Conservation (phyloP, 345 rosid species). For the Hirschfeldia incana region DNA sequence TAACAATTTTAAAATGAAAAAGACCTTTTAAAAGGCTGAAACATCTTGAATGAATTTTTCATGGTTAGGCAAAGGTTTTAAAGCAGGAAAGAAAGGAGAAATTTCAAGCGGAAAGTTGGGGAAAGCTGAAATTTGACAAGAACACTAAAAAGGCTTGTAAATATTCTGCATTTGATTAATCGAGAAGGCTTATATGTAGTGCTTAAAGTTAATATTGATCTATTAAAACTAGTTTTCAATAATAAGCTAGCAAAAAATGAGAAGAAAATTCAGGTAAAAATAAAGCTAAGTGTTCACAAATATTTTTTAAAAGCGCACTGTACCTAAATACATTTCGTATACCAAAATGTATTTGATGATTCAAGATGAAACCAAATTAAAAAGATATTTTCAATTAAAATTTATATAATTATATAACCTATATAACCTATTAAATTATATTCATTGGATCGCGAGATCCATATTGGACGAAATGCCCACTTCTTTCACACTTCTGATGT, state of each 20-base stretch:
- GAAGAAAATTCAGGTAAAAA: not conserved
- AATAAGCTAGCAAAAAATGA: not conserved
- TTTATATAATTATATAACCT: not conserved
- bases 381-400: not conserved
- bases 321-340: too few relatives aligned
- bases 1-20: not conserved
- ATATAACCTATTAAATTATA: not conserved
- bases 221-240: not conserved
- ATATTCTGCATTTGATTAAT: not conserved
- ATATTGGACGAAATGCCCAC: conserved; percentile 15
- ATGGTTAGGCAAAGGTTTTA: conserved; percentile 16
- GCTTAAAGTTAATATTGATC: not conserved
- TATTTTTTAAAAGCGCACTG: not conserved
- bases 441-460: conserved; percentile 7
- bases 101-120: conserved; percentile 27
- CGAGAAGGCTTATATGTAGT: not conserved
- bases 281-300: not conserved
- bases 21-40: not conserved
- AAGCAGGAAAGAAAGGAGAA: not conserved
- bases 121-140: not conserved
- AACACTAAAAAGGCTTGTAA: not conserved
- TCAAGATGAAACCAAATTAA: not conserved
- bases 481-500: not conserved
- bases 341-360: not conserved
- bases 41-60: not conserved